Conservation (phyloP, 176 grass and related monocot genomes). For the Oryza glumipatula region DNA sequence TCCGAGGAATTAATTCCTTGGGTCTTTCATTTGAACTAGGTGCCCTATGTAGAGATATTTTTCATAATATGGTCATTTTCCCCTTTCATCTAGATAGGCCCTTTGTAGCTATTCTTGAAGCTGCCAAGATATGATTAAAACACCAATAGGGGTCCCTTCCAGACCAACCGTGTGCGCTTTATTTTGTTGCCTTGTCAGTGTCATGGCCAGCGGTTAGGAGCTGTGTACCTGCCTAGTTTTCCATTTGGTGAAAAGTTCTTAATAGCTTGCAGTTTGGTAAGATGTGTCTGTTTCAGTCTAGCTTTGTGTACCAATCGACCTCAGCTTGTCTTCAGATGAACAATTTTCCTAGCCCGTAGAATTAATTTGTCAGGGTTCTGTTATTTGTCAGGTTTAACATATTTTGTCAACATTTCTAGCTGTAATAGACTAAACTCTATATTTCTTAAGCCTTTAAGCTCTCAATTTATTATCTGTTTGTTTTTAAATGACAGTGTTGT, state of each 20-base stretch:
- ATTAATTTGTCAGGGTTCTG: not conserved
- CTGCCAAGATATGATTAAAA: not conserved
- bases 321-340: not conserved
- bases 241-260: constrained; percentile 1
- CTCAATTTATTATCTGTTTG: not conserved
- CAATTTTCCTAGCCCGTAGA: not conserved
- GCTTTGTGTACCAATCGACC: not conserved
- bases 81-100: not conserved
- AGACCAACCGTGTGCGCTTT: not conserved
- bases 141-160: not conserved
- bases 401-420: not conserved
- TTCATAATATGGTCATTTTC: not conserved
- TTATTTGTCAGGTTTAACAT: constrained; percentile 6
- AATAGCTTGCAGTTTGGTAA: not conserved
- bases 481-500: not conserved
- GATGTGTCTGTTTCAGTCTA: not conserved
- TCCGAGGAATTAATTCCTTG: no score
- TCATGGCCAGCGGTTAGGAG: constrained; percentile 8
- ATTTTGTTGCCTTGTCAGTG: constrained; percentile 19
- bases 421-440: not conserved
- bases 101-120: not conserved
- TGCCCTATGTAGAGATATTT: not conserved
- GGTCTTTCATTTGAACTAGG: not conserved
- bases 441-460: not conserved
- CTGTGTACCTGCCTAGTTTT: constrained; percentile 36